Conservation (phyloP, 495 filamentous ascomycete genomes). For the Podospora didyma region DNA sequence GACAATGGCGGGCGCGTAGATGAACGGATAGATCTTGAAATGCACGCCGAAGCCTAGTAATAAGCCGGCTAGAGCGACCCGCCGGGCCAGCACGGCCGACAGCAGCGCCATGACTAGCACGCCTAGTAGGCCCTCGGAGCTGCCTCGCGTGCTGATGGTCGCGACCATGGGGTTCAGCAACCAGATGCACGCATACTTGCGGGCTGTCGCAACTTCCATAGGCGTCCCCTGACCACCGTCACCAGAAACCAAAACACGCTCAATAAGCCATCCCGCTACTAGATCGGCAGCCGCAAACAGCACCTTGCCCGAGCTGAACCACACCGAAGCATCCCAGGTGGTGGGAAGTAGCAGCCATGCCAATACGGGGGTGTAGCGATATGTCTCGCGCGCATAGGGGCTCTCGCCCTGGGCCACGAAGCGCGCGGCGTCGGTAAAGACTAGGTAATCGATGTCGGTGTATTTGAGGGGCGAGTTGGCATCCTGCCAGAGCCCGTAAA, state of each 20-base stretch:
- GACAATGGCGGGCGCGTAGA: slow-evolving; percentile 81
- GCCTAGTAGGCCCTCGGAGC: slow-evolving; percentile 84
- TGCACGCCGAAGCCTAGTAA: slow-evolving; percentile 83
- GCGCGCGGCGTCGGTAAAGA: slow-evolving; percentile 95
- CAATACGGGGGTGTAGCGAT: slow-evolving; percentile 91
- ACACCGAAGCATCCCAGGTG: slow-evolving; percentile 47
- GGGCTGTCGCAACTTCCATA: slow-evolving; percentile 43
- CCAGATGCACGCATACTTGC: slow-evolving; percentile 82
- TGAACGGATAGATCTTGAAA: slow-evolving; percentile 98
- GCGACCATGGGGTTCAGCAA: slow-evolving; percentile 97
- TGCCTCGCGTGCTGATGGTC: slow-evolving; percentile 88
- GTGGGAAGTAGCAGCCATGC: slow-evolving; percentile 89
- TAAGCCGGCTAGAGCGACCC: slow-evolving; percentile 62
- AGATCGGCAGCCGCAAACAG: slow-evolving; percentile 82
- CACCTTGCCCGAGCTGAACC: slow-evolving; percentile 84
- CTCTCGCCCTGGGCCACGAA: slow-evolving; percentile 59
- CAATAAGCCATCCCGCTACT: slow-evolving; percentile 80
- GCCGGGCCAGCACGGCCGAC: slow-evolving; percentile 66
- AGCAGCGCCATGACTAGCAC: slow-evolving; percentile 77
- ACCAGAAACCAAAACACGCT: slow-evolving; percentile 29
- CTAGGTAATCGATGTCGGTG: slow-evolving; percentile 98
- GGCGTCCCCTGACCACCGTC: neutral
- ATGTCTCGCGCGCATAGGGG: slow-evolving; percentile 87
- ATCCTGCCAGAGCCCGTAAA: slow-evolving; percentile 91
- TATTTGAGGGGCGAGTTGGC: slow-evolving; percentile 87